Percentiles rank a stretch among this genome's conserved stretches.
Conservation (phyloP, 2,329 filamentous ascomycete species). For the Salinomyces thailandicus region DNA sequence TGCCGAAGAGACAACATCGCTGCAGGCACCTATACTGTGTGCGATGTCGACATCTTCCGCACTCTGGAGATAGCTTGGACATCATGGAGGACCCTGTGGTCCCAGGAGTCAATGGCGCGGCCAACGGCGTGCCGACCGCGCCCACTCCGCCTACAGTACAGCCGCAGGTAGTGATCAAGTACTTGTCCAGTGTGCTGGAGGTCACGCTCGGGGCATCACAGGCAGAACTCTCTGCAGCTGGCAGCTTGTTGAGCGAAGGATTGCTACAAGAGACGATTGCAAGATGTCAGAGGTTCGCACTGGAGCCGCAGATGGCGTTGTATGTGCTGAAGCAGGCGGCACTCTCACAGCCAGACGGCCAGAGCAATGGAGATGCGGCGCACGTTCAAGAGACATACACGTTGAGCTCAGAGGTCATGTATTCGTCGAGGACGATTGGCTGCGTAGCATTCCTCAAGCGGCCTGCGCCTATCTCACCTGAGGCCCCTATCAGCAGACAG, state of each 20-base stretch:
- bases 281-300: conserved; percentile 79
- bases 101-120: conserved; percentile 25
- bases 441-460: conserved; percentile 87
- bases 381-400: conserved; percentile 56
- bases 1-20: not conserved
- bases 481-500: conserved; percentile 72
- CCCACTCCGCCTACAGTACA: conserved; percentile 29
- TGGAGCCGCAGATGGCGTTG: conserved; percentile 74
- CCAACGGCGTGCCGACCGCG: conserved; percentile 21
- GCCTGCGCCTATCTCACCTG: conserved; percentile 74
- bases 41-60: not conserved
- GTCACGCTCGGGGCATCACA: conserved; percentile 44
- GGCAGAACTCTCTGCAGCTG: conserved; percentile 67
- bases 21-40: not conserved
- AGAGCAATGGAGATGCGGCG: conserved; percentile 21
- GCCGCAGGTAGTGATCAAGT: conserved; percentile 38
- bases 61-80: not conserved
- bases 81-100: conserved; percentile 30
- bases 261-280: conserved; percentile 70
- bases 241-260: conserved; percentile 68
- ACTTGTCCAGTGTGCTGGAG: conserved; percentile 38
- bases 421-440: conserved; percentile 66
- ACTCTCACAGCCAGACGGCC: conserved; percentile 40
- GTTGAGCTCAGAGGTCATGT: conserved; percentile 71
- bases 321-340: conserved; percentile 78